These are phyloP conservation scores for Phytophthora podocarpi DNA, from an alignment of 352 stramenopile species.

Conservation along the genomic window DNA sequence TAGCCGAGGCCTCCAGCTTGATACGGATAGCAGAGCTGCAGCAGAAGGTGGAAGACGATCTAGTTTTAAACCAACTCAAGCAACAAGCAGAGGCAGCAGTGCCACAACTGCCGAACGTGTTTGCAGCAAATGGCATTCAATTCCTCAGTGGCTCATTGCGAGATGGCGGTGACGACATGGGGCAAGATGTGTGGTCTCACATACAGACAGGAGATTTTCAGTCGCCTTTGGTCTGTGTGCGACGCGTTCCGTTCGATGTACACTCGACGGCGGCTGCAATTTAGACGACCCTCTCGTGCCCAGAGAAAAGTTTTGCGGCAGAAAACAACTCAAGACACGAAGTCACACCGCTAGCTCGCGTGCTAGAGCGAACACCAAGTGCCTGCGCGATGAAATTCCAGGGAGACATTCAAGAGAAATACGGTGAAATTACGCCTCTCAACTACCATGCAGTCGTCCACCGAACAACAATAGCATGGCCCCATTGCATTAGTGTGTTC, in stretches of 20 bases:
- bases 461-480: not conserved
- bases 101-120: constrained; percentile 1
- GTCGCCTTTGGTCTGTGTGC: constrained; percentile 18
- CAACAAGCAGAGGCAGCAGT: not conserved
- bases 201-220: not conserved
- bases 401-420: not conserved
- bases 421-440: not conserved
- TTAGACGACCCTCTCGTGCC: constrained; percentile 13
- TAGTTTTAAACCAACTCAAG: constrained; percentile 15
- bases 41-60: constrained; percentile 1
- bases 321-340: not conserved
- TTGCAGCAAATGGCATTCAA: constrained; percentile 4
- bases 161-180: not conserved
- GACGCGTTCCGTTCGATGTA: constrained; percentile 22
- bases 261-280: constrained; percentile 16
- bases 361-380: constrained; percentile 10
- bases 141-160: constrained; percentile 1
- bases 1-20: not conserved
- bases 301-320: not conserved
- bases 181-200: constrained; percentile 20
- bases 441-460: constrained; percentile 15
- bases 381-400: constrained; percentile 16
- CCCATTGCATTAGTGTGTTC: constrained; percentile 5
- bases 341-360: not conserved
- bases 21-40: constrained; percentile 10